phyloP scores from a whole-genome alignment of 768 basidiomycete species.

The Lentinula lateritia region DNA sequence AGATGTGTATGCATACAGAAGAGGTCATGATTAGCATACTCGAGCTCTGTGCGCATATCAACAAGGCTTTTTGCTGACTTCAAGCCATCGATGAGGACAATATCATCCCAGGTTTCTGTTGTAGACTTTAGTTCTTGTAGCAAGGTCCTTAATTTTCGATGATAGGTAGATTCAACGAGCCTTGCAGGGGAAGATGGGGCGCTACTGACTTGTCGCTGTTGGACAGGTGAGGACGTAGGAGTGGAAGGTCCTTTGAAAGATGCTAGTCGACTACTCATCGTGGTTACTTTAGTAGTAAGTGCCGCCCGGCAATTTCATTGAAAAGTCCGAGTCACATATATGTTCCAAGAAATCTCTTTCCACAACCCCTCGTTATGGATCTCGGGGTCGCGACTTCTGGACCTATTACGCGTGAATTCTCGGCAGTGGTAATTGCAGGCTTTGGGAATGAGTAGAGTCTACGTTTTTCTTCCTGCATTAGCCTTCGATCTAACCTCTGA shows the following conservation, averaged over 20 bases:
- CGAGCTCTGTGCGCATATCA: constrained; percentile 78
- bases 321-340: not conserved
- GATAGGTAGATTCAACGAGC: constrained; percentile 67
- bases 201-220: constrained; percentile 28
- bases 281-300: not conserved
- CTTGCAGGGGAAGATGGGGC: constrained; percentile 44
- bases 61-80: constrained; percentile 68
- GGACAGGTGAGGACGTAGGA: constrained; percentile 62
- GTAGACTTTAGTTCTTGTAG: constrained; percentile 63
- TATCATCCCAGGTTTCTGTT: constrained; percentile 76
- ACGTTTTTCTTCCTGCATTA: constrained; percentile 15
- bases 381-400: constrained; percentile 51
- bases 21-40: constrained; percentile 43
- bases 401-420: constrained; percentile 67
- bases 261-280: constrained; percentile 46
- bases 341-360: not conserved
- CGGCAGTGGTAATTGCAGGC: constrained; percentile 84
- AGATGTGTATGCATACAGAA: not conserved
- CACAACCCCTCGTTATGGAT: constrained; percentile 42
- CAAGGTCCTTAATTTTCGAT: constrained; percentile 66
- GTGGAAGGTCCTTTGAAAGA: constrained; percentile 81
- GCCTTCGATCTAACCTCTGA: constrained; percentile 12
- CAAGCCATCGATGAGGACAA: constrained; percentile 74
- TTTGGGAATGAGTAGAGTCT: constrained; percentile 77
- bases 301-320: not conserved